Conservation (phyloP, 2,329 filamentous ascomycete genomes). For the Diplodia seriata region DNA sequence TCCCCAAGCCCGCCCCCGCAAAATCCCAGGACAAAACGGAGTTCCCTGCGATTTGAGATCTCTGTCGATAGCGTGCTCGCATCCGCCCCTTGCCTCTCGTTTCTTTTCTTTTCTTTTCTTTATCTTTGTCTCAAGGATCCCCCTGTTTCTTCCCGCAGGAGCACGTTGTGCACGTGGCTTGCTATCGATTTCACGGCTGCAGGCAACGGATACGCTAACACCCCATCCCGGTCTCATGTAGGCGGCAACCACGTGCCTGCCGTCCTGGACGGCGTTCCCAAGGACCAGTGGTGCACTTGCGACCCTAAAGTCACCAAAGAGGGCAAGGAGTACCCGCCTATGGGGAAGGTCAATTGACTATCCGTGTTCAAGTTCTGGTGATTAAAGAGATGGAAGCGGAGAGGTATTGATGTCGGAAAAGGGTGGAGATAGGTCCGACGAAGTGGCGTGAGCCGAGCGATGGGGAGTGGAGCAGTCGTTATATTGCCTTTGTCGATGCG, state of each 20-base stretch:
- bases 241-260: slow-evolving; percentile 63
- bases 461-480: background rate
- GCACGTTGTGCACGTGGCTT: background rate
- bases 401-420: background rate
- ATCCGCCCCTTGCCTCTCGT: background rate
- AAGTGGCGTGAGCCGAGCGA: background rate
- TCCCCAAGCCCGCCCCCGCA: background rate
- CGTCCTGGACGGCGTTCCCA: slow-evolving; percentile 67
- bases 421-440: background rate
- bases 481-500: background rate
- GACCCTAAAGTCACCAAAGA: slow-evolving; percentile 67
- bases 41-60: background rate
- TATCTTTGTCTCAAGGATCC: background rate
- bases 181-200: background rate
- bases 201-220: background rate
- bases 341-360: slow-evolving; percentile 52
- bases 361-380: slow-evolving; percentile 19
- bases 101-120: background rate
- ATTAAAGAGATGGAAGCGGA: background rate
- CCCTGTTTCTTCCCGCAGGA: background rate
- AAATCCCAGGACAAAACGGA: background rate
- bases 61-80: background rate
- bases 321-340: slow-evolving; percentile 70
- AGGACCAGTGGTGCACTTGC: slow-evolving; percentile 69
- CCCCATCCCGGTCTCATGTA: background rate